Conservation (phyloP, 2,329 filamentous ascomycete species). For the Epichloe hybrida region DNA sequence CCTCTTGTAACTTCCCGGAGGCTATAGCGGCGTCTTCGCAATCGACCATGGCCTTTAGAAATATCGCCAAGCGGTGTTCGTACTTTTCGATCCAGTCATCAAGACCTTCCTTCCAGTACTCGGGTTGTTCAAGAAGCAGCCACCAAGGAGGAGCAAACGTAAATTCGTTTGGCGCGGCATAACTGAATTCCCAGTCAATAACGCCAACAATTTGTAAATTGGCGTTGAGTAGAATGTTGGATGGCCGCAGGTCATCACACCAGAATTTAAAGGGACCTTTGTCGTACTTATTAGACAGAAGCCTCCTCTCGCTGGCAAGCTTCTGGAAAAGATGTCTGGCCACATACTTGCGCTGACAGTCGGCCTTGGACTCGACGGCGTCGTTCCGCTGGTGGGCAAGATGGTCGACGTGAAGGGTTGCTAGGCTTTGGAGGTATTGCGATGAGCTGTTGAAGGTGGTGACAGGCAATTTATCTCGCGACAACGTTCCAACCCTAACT, state of each 20-base stretch:
- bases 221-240: slow-evolving; percentile 19
- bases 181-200: slow-evolving; percentile 29
- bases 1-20: background rate
- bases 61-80: slow-evolving; percentile 19
- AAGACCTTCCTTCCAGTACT: slow-evolving; percentile 19
- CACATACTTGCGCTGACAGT: no score
- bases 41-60: slow-evolving; percentile 18
- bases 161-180: slow-evolving; percentile 22
- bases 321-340: no score
- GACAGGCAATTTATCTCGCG: no score
- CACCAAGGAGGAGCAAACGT: slow-evolving; percentile 24
- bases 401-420: no score
- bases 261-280: slow-evolving; percentile 12
- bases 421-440: no score
- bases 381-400: no score
- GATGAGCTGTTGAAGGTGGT: no score
- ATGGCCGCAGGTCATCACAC: slow-evolving; percentile 18
- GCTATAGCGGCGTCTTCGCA: slow-evolving; percentile 12
- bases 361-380: no score
- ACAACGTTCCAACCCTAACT: no score
- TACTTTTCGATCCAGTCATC: slow-evolving; percentile 19
- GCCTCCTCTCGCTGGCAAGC: no score
- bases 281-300: background rate
- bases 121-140: slow-evolving; percentile 20
- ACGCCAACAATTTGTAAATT: slow-evolving; percentile 16